These are phyloP conservation scores for Chondrostereum purpureum DNA, from an alignment of 1,284 basidiomycete genomes.

Conservation along the genomic window DNA sequence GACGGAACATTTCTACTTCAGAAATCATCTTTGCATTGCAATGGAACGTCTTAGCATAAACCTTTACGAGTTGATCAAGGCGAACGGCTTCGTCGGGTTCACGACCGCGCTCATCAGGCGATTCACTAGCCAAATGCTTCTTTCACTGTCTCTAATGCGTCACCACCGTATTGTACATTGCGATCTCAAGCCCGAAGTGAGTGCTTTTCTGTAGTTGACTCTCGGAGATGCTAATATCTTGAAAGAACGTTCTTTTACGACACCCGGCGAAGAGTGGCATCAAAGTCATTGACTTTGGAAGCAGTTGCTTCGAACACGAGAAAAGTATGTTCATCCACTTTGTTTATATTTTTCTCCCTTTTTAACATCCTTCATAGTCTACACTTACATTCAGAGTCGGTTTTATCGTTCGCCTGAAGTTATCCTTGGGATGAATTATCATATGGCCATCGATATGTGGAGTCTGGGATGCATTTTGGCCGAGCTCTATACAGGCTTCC, in stretches of 20 bases:
- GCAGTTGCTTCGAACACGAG: slow-evolving; percentile 97
- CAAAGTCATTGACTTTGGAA: slow-evolving; percentile 99
- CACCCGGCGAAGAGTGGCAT: slow-evolving; percentile 96
- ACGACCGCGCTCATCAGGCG: slow-evolving; percentile 91
- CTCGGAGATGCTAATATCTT: slow-evolving; percentile 11
- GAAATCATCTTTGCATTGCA: slow-evolving; percentile 96
- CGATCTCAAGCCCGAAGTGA: slow-evolving; percentile 95
- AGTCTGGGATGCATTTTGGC: slow-evolving; percentile 96
- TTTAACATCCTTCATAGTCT: slow-evolving; percentile 53
- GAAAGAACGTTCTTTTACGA: slow-evolving; percentile 86
- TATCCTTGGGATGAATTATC: slow-evolving; percentile 90
- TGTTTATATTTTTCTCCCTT: background rate
- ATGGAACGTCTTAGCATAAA: slow-evolving; percentile 99
- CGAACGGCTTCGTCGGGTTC: slow-evolving; percentile 96
- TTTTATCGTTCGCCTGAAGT: slow-evolving; percentile 97
- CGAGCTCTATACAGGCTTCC: slow-evolving; percentile 97
- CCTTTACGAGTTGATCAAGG: slow-evolving; percentile 98
- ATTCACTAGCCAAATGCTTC: slow-evolving; percentile 93
- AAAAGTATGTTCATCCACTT: slow-evolving; percentile 64
- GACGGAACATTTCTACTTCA: slow-evolving; percentile 98
- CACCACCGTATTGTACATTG: slow-evolving; percentile 99
- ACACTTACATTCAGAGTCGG: slow-evolving; percentile 95
- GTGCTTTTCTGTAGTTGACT: slow-evolving; percentile 15
- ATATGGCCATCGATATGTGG: slow-evolving; percentile 98
- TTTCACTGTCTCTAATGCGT: slow-evolving; percentile 88